These are phyloP conservation scores for Murraya paniculata DNA, from an alignment of 345 rosid species.

Conservation along the genomic window DNA sequence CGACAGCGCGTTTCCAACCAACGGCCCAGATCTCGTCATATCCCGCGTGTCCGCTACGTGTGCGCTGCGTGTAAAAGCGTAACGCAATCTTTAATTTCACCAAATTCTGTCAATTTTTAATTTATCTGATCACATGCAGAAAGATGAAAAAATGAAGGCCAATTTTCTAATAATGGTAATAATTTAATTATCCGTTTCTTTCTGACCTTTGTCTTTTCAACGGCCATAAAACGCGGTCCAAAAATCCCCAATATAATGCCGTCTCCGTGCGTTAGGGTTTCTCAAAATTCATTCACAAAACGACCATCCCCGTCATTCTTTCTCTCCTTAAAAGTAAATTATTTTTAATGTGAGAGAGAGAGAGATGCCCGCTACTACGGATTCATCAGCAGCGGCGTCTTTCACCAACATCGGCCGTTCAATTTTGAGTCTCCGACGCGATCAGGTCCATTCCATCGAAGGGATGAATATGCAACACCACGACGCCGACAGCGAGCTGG, in stretches of 20 bases:
- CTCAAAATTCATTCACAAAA: neutral
- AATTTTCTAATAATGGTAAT: conserved; percentile 8
- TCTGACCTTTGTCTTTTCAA: conserved; percentile 19
- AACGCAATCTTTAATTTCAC: no score
- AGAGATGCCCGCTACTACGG: conserved; percentile 58
- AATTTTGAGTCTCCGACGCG: conserved; percentile 48
- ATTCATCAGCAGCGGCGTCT: conserved; percentile 19
- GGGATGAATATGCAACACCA: neutral
- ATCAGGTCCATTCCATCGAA: conserved; percentile 37
- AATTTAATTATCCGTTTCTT: neutral
- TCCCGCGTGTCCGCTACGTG: conserved; percentile 18
- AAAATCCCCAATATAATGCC: conserved; percentile 26
- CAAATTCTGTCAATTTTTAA: neutral
- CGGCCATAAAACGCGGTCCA: conserved; percentile 30
- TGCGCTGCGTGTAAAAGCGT: neutral
- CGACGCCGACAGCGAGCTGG: conserved; percentile 22
- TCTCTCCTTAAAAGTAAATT: neutral
- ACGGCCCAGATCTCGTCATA: conserved; percentile 10
- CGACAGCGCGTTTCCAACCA: neutral
- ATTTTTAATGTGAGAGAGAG: conserved; percentile 16
- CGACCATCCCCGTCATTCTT: neutral
- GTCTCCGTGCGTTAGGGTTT: conserved; percentile 25
- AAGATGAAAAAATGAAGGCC: neutral
- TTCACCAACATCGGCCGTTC: conserved; percentile 34
- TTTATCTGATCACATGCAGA: neutral